Evolutionary conservation across 257 asterid species (phyloP), one percentile per base, ranked within the genome.

Genomic region (Solanum pinnatisectum): DNA sequence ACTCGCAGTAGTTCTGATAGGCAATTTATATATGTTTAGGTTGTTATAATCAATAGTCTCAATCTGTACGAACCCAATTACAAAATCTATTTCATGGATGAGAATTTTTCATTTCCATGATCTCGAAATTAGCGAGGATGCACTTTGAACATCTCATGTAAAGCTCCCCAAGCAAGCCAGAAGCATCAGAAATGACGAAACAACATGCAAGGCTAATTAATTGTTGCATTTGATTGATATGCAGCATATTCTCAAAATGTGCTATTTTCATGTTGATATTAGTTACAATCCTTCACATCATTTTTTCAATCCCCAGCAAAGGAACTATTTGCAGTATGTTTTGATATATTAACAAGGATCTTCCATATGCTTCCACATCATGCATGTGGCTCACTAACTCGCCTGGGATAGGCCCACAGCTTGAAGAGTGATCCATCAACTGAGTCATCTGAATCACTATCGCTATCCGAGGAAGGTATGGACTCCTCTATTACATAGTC

Each of bases 321-420:
- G 14, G 10, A 32, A 32, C 2, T 49, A 67, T 5, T 18, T 3
- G 36, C 36, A n/a, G 20, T 82, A 10, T 46, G 44, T 49, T 39
- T 11, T 11, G 86, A 82, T 49, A 49, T 18, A 82, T 82, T 49
- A 82, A 82, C 44, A 82, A 49, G 44, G 44, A 32, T 82, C 70
- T 46, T 9, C 20, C 32, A 42, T 44, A 65, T 49, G 71, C 83
- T 40, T 1, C 32, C 36, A 65, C 79, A 85, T 84, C 49, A 9
- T 8, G 40, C 44, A 83, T 83, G 82, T 76, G 23, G 40, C 32
- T 40, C 33, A 39, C 89, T 63, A 35, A 83, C 33, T 79, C 89
- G 90, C 88, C 70, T 87, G 63, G 96, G 96, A 92, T 92, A 95
- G 27, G 95, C 96, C 98, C 98, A 94, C 59, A 94, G 88, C 93